These are phyloP conservation scores for Aspergillus udagawae DNA, from an alignment of 2,329 filamentous ascomycete genomes.

Conservation along the genomic window DNA sequence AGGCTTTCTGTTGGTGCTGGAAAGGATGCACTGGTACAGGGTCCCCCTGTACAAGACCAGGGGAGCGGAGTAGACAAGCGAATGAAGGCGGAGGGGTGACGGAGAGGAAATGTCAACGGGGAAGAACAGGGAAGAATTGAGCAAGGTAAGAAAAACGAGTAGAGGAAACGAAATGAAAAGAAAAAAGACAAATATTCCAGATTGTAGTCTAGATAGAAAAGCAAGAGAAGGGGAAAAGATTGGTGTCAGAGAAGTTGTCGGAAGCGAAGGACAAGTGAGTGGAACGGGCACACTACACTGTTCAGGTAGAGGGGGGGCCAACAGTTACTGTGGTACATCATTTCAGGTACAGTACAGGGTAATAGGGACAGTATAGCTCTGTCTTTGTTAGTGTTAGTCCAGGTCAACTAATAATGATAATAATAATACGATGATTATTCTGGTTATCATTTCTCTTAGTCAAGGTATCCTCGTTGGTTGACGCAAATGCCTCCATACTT, in stretches of 20 bases:
- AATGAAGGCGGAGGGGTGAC: background rate
- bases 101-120: background rate
- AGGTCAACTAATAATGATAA: background rate
- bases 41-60: conserved; percentile 5
- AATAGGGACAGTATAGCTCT: background rate
- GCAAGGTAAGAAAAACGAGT: conserved; percentile 14
- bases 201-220: background rate
- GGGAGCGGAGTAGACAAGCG: conserved; percentile 1
- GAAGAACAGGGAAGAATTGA: conserved; percentile 19
- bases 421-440: background rate
- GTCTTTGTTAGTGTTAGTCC: background rate
- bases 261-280: too few relatives aligned
- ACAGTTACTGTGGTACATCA: too few relatives aligned
- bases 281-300: too few relatives aligned
- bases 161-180: background rate
- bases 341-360: background rate
- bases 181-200: background rate
- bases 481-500: background rate
- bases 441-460: background rate
- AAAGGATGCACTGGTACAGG: conserved; percentile 1
- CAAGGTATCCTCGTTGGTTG: background rate
- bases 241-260: background rate
- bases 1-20: background rate
- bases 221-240: too few relatives aligned
- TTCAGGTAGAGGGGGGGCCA: too few relatives aligned